Evolutionary conservation across 176 grass and related monocot species (phyloP), one percentile per base, ranked within the genome.

Genomic region (Coix lacrymajobi): DNA sequence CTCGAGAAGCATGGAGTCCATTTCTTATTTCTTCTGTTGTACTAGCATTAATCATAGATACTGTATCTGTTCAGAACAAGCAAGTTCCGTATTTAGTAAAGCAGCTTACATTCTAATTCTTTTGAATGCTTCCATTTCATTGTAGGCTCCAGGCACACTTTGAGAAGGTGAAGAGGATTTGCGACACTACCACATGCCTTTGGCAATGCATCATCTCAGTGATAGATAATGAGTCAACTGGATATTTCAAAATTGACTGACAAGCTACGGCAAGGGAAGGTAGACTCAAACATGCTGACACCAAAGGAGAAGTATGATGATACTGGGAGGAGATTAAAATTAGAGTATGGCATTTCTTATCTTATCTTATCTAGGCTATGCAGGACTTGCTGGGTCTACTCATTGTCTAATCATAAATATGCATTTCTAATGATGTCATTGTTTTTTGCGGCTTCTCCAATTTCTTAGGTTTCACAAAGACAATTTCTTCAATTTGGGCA

Each of bases 311-410:
- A 95, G 64, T 74, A 83, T 1, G 89, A n/a, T n/a, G n/a, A 99
- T n/a, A 88, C 91, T 99, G 96, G 96, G 93, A 93, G 62, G 91
- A 73, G 81, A 92, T 99, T 60, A 99, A 96, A 71, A 75, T 99
- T 56, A 75, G 69, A 99, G 96, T 99, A 92, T 78, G 91, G 3
- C 31, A 45, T 41, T 26, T 13, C 44, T 63, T 75, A 39, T 85
- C 62, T 73, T 61, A 32, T 20, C 51, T 52, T 19, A 30, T 19
- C 32, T 54, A 16, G 38, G n/a, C n/a, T 58, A 25, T 82, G 6
- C 38, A 40, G 79, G 40, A 41, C 62, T n/a, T 69, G 68, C n/a
- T 58, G 20, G 40, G 14, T 68, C 62, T 76, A 56, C 34, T 38
- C 9, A 40, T 25, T 72, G 1, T 67, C 65, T 49, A 26, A 12